Base-by-base conservation (phyloP, 768 basidiomycete genomes). In the Hypholoma sublateritium region DNA sequence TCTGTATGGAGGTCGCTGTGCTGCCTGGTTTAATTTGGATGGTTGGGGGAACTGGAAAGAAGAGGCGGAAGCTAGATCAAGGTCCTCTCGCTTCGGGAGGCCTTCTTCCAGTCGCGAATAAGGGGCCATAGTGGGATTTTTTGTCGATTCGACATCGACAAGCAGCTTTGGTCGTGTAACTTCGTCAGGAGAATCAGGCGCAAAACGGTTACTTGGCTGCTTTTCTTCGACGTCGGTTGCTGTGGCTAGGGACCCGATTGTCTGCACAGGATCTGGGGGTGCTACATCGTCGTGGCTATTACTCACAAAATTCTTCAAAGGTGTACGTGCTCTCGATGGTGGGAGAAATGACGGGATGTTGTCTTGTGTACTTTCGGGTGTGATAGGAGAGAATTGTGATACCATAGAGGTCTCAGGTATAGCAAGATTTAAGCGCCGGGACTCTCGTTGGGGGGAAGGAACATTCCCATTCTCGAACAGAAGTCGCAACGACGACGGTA, bases 401-500 rank as follows among this genome's bases (percentile, higher is more conserved):
- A 53, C 32, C 9, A 34, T 36, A 44, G 44, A 6, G 3, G 52
- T 12, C 7, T 61, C 61, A 44, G 64, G 54, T 5, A 57, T 50
- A n/a, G 52, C 48, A 16, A 45, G 46, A 22, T 80, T 73, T 12
- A 77, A 68, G 22, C 78, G 80, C 60, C 80, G 72, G 1, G 75
- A 68, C 41, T 81, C 80, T 6, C 72, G 66, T 25, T 67, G 67
- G 6, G 69, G 16, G 19, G 62, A 51, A n/a, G 69, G 19, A 17
- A 61, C 50, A n/a, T 69, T 64, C 14, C 79, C 81, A 44, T 85
- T 82, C 55, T 90, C 89, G 69, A 97, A 97, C 9, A 97, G 75
- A 36, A 79, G 75, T 0, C 93, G 88, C 2, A 95, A 76, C 0
- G 91, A 94, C 1, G 86, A 84, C 2, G 94, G 93, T 11, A 94